A percentile compares a stretch with the other conserved stretches of the same genome.
These are phyloP conservation scores for Cercospora brassicicola DNA, from an alignment of 2,329 filamentous ascomycete species.

Conservation along the genomic window DNA sequence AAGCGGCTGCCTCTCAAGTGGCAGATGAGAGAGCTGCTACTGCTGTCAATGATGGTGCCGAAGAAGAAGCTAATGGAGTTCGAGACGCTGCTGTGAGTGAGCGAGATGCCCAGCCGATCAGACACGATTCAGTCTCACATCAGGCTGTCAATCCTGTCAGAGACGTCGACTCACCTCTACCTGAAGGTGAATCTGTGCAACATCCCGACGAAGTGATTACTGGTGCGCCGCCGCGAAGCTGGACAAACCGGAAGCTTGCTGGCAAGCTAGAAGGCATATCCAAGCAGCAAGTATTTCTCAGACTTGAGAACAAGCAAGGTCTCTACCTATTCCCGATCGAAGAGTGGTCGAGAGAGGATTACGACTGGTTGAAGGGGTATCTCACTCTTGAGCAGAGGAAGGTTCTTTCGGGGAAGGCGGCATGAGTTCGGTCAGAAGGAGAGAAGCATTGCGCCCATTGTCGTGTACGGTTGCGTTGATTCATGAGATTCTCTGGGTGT, in stretches of 20 bases:
- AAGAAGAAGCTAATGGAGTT: not conserved
- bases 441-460: not conserved
- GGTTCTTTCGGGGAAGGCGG: conserved; percentile 1
- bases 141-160: not conserved
- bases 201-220: not conserved
- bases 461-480: not conserved
- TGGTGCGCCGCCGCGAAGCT: conserved; percentile 3
- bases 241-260: not conserved
- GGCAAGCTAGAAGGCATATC: conserved; percentile 7
- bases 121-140: not conserved
- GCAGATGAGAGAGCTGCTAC: not conserved
- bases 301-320: not conserved
- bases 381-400: not conserved
- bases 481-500: not conserved
- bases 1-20: not conserved
- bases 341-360: not conserved
- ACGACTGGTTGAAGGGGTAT: not conserved
- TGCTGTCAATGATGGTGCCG: not conserved
- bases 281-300: not conserved
- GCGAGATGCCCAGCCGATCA: not conserved
- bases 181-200: not conserved
- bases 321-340: not conserved
- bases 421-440: not conserved
- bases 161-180: not conserved
- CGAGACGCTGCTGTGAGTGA: not conserved